Evolutionary conservation across 257 asterid genomes (phyloP), one percentile per base, ranked within the genome.

Genomic region (Jasminum sambac): DNA sequence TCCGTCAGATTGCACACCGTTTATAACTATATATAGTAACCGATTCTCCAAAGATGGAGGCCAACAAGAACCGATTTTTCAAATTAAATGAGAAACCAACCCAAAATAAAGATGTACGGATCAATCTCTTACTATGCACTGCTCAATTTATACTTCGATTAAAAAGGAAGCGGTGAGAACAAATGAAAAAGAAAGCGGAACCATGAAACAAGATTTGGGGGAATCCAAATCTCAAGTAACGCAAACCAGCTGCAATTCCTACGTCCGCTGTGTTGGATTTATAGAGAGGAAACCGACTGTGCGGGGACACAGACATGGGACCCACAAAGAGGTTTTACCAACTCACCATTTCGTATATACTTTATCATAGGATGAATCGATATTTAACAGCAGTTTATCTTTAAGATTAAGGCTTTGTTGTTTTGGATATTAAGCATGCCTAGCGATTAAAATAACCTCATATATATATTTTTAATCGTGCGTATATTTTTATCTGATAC

Each of bases 251-350:
- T 8, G 11, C 0, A 16, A 4, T 52, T 52, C 17, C 19, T 25
- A 19, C 66, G 0, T 41, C 70, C 69, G 68, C 63, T 79, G 69
- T 68, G 84, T 71, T 63, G 65, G 44, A 77, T 86, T 87, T 89
- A 89, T 89, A 89, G 88, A 84, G 69, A 14, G 39, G n/a, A 59
- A 4, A 13, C 23, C 5, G 68, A 38, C 62, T 23, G 64, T 67
- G 71, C n/a, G 10, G 24, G 5, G 63, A 8, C 79, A 63, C 68
- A 25, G 72, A 70, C 66, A 74, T 75, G 82, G 87, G 82, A 65
- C 30, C 87, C 82, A 73, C 69, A 9, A 52, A 21, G 26, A 52
- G 61, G 30, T 52, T 17, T 52, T 19, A 1, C 17, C 14, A 16
- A 37, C 17, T 62, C 14, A n/a, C 24, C 60, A 52, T 52, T 52